These are phyloP conservation scores for Musa itinerans DNA, from an alignment of 176 grass and related monocot genomes.

Conservation along the genomic window DNA sequence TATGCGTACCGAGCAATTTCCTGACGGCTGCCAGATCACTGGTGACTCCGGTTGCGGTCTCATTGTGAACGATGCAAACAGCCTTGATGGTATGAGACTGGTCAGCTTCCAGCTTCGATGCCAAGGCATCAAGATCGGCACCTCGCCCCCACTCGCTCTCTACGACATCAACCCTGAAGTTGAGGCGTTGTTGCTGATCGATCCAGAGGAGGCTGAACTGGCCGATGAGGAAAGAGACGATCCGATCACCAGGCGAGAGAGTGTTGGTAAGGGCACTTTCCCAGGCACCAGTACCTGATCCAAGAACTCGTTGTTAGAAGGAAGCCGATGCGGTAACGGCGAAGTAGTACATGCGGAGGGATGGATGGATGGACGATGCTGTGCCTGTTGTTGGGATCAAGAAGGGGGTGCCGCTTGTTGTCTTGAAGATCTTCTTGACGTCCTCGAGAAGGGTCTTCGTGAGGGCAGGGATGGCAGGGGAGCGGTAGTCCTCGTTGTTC, in stretches of 20 bases:
- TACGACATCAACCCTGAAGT: slow-evolving; percentile 74
- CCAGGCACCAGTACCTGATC: slow-evolving; percentile 75
- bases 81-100: slow-evolving; percentile 69
- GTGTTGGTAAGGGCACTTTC: slow-evolving; percentile 99
- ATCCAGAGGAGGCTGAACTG: slow-evolving; percentile 99
- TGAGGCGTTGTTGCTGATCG: slow-evolving; percentile 90
- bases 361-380: neutral
- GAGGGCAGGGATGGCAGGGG: slow-evolving; percentile 51
- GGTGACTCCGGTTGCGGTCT: slow-evolving; percentile 96
- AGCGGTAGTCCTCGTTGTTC: slow-evolving; percentile 93
- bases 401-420: slow-evolving; percentile 60
- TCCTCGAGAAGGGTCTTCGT: slow-evolving; percentile 80
- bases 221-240: slow-evolving; percentile 76
- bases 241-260: slow-evolving; percentile 65
- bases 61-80: slow-evolving; percentile 94
- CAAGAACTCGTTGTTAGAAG: neutral
- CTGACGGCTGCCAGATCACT: slow-evolving; percentile 69
- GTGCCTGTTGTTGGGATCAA: slow-evolving; percentile 71
- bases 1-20: slow-evolving; percentile 44
- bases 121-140: slow-evolving; percentile 58
- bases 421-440: slow-evolving; percentile 95
- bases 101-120: slow-evolving; percentile 45
- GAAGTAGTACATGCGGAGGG: neutral
- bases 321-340: too few relatives aligned
- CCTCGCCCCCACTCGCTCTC: slow-evolving; percentile 84